Evolutionary conservation across 2,329 filamentous ascomycete genomes (phyloP).

Genomic region (Harringtonia aguacate): DNA sequence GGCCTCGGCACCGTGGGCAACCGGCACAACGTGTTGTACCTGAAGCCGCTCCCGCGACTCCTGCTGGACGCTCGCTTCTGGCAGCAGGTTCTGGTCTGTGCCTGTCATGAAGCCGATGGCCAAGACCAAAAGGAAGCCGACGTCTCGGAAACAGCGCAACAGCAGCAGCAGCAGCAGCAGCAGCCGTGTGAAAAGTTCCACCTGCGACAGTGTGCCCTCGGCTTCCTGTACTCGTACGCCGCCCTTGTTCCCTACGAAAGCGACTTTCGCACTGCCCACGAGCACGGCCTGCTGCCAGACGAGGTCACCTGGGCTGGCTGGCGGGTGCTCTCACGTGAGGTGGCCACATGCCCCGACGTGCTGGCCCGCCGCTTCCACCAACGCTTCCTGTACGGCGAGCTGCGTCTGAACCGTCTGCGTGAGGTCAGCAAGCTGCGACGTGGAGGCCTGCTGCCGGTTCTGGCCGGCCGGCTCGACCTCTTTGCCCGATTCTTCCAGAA

Average conservation of each 20-base stretch:
- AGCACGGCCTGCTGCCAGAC: conserved; percentile 22
- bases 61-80: conserved; percentile 21
- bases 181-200: conserved; percentile 11
- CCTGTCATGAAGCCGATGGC: too few relatives aligned
- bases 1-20: conserved; percentile 11
- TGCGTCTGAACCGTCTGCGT: conserved; percentile 24
- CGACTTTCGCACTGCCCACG: conserved; percentile 26
- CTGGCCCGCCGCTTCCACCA: conserved; percentile 18
- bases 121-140: too few relatives aligned
- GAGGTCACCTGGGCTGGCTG: conserved; percentile 26
- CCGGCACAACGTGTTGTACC: conserved; percentile 16
- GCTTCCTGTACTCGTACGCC: conserved; percentile 27
- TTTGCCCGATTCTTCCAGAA: conserved; percentile 30
- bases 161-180: background rate
- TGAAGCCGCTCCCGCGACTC: conserved; percentile 24
- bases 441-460: conserved; percentile 14
- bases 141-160: too few relatives aligned
- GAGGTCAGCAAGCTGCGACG: conserved; percentile 27
- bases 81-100: conserved; percentile 12
- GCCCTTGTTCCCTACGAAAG: conserved; percentile 24
- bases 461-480: conserved; percentile 13
- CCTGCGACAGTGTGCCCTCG: conserved; percentile 19
- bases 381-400: conserved; percentile 30
- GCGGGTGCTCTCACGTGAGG: conserved; percentile 21
- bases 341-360: conserved; percentile 20